Base-by-base conservation (phyloP, 2,329 filamentous ascomycete genomes). In the Cercospora beticola region DNA sequence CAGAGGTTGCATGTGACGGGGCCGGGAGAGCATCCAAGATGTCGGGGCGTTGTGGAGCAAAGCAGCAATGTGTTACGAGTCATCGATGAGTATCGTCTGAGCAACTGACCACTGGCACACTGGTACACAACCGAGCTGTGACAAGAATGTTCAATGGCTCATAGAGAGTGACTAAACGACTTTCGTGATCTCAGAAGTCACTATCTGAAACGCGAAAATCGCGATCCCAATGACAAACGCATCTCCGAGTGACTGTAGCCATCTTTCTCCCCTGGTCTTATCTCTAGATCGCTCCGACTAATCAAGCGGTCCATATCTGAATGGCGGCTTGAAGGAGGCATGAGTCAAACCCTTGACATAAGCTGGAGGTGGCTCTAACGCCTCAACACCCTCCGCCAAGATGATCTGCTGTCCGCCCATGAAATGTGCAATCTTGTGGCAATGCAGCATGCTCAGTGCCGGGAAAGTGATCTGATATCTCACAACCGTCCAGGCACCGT, bases 381-480 rank as follows among this genome's bases (percentile, higher is more conserved):
- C 70, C 33, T 73, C 71, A 6, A 62, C 65, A n/a, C 71, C 71
- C 43, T 73, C 71, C 10, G 70, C 60, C 16, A 73, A 59, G n/a
- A 73, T 60, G 23, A 73, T 68, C 54, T 73, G 71, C 64, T 73
- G 71, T 21, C 71, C 71, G n/a, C 64, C 68, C 43, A 65, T 65
- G 28, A 69, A 69, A 61, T 69, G 68, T 18, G 65, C 64, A 46
- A 69, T 69, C 40, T 66, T 62, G 36, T 69, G 67, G 60, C 71
- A 72, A 62, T 71, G 71, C 26, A 73, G 56, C 71, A 73, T 73
- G 54, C 68, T 69, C 66, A 71, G 65, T 14, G 71, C 71, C 9
- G 71, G 70, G 31, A 71, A 71, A 3, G 68, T 67, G 40, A 73
- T 70, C 4, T 64, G 66, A 62, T 73, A 73, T 23, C 71, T 66